Evolutionary conservation across 2,329 filamentous ascomycete species (phyloP).

Genomic region (Metarhizium rileyi): DNA sequence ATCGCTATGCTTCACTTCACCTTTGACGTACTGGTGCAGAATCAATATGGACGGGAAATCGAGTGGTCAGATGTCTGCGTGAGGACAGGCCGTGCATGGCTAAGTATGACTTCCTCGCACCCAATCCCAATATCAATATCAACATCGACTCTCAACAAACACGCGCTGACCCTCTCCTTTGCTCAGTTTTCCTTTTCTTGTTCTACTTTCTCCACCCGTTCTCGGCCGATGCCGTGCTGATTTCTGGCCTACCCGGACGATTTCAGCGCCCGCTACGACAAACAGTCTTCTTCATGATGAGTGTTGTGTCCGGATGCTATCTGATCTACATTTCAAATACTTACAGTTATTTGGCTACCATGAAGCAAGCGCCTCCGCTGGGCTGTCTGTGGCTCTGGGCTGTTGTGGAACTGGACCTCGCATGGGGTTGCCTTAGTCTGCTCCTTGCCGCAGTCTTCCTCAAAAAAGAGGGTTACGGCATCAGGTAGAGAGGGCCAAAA

Average conservation of each 20-base stretch:
- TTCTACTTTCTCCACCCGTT: constrained; percentile 50
- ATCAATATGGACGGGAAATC: constrained; percentile 64
- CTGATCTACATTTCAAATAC: constrained; percentile 74
- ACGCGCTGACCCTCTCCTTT: neutral
- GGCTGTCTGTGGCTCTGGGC: constrained; percentile 92
- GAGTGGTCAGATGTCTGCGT: constrained; percentile 44
- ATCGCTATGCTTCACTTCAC: constrained; percentile 67
- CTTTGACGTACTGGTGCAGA: constrained; percentile 68
- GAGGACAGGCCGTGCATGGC: constrained; percentile 43
- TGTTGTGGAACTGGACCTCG: constrained; percentile 73
- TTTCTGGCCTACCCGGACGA: constrained; percentile 38
- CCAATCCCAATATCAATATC: too few species aligned
- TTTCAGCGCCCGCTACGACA: constrained; percentile 43
- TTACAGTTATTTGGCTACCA: constrained; percentile 72
- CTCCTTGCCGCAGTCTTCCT: constrained; percentile 34
- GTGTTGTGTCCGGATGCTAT: constrained; percentile 60
- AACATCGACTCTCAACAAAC: neutral
- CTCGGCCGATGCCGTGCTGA: constrained; percentile 34
- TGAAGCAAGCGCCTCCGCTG: constrained; percentile 84
- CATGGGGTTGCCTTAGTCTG: constrained; percentile 51
- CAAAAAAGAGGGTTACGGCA: constrained; percentile 38
- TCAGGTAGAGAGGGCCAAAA: constrained; percentile 15
- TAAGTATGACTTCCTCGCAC: constrained; percentile 31
- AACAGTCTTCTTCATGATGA: constrained; percentile 52
- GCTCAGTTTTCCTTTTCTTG: constrained; percentile 43